Evolutionary conservation across 352 stramenopile species (phyloP).

Genomic region (Pythium coloratum): DNA sequence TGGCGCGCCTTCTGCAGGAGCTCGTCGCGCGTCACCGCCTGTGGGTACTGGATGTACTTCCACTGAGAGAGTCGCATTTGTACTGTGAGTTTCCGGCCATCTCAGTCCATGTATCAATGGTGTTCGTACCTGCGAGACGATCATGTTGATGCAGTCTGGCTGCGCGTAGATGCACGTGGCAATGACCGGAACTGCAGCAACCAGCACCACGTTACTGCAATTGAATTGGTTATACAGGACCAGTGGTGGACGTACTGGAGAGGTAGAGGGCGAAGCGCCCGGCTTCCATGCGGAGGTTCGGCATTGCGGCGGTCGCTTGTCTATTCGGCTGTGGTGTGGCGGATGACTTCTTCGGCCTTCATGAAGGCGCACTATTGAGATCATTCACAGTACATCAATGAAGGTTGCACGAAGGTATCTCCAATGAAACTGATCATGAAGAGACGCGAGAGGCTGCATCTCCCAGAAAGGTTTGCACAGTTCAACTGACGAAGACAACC

Average conservation of each 20-base stretch:
- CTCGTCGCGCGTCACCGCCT: conserved; percentile 74
- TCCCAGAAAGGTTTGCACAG: neutral
- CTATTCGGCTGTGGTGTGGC: conserved; percentile 24
- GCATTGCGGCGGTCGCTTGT: conserved; percentile 34
- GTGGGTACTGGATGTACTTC: conserved; percentile 87
- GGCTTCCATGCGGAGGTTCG: conserved; percentile 65
- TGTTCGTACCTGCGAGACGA: conserved; percentile 56
- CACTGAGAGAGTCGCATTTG: conserved; percentile 35
- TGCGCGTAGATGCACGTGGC: conserved; percentile 84
- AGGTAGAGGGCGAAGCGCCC: conserved; percentile 73
- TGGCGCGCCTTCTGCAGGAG: conserved; percentile 76
- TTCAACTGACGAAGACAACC: neutral
- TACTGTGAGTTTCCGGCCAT: neutral
- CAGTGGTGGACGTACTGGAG: conserved; percentile 39
- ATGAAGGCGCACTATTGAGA: conserved; percentile 7
- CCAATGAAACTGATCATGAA: conserved; percentile 28
- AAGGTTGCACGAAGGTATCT: conserved; percentile 17
- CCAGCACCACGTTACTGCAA: neutral
- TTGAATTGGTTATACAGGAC: neutral
- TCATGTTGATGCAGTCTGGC: conserved; percentile 82
- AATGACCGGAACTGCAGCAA: conserved; percentile 62
- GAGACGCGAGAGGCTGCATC: conserved; percentile 2
- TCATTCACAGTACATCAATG: conserved; percentile 1
- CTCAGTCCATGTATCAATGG: neutral
- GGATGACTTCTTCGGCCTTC: conserved; percentile 24